Evolutionary conservation across 2,329 filamentous ascomycete species (phyloP).

Genomic region (Pseudocercospora pini-densiflorae): DNA sequence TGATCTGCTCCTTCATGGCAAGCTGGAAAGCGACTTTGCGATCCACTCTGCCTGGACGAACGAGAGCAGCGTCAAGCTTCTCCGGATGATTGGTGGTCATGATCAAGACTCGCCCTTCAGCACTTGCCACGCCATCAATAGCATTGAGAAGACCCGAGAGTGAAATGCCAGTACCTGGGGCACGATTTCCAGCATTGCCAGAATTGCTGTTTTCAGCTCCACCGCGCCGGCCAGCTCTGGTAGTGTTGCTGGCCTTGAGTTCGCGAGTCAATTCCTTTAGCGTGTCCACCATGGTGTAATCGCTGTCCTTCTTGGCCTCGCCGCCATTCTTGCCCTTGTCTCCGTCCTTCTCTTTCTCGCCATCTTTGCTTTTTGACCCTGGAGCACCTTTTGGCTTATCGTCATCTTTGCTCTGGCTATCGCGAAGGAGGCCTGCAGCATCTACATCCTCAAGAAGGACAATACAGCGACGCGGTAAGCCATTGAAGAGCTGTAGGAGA

Average conservation of each 20-base stretch:
- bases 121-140: slow-evolving; percentile 79
- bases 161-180: slow-evolving; percentile 65
- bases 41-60: slow-evolving; percentile 74
- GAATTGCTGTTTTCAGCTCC: slow-evolving; percentile 6
- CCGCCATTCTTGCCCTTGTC: slow-evolving; percentile 16
- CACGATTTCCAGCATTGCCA: slow-evolving; percentile 23
- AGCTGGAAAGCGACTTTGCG: slow-evolving; percentile 65
- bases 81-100: slow-evolving; percentile 83
- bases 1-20: slow-evolving; percentile 47
- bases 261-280: slow-evolving; percentile 37
- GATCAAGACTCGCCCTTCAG: slow-evolving; percentile 78
- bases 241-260: slow-evolving; percentile 29
- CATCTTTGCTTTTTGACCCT: slow-evolving; percentile 22
- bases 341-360: slow-evolving; percentile 22
- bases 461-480: slow-evolving; percentile 50
- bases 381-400: slow-evolving; percentile 27
- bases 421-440: slow-evolving; percentile 49
- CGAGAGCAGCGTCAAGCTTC: slow-evolving; percentile 67
- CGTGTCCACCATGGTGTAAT: slow-evolving; percentile 27
- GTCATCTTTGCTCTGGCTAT: slow-evolving; percentile 37
- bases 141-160: slow-evolving; percentile 81
- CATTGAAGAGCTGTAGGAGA: slow-evolving; percentile 50
- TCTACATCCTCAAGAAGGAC: slow-evolving; percentile 56
- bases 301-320: slow-evolving; percentile 31
- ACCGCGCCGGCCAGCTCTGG: slow-evolving; percentile 9